Percentiles rank a stretch among this genome's conserved stretches.
Evolutionary conservation across 345 rosid species (phyloP).

Genomic region (Turritis glabra): DNA sequence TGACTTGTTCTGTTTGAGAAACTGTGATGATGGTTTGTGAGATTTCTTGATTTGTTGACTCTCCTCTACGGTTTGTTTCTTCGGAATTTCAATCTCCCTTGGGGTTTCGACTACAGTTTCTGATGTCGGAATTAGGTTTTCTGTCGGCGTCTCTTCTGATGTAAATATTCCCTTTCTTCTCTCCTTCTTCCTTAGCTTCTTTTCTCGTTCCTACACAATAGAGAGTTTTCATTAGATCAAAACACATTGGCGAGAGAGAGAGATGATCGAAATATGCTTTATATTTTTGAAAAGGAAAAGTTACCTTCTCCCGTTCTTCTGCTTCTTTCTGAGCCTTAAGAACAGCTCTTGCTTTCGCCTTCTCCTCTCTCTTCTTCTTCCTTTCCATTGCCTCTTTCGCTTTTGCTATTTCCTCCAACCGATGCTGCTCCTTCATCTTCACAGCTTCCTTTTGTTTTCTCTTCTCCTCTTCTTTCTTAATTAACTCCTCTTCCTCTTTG

Average conservation of each 20-base stretch:
- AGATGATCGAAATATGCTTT: neutral
- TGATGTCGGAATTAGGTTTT: constrained; percentile 31
- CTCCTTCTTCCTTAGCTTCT: constrained; percentile 76
- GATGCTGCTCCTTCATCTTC: constrained; percentile 58
- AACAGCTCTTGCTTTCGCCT: constrained; percentile 74
- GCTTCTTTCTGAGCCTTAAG: constrained; percentile 74
- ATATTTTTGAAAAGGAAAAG: neutral
- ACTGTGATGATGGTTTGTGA: constrained; percentile 46
- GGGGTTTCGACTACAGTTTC: constrained; percentile 47
- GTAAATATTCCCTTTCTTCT: constrained; percentile 42
- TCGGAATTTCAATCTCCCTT: constrained; percentile 30
- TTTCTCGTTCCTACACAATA: constrained; percentile 71
- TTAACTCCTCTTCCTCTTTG: constrained; percentile 78
- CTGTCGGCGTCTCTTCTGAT: constrained; percentile 25
- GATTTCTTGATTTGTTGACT: constrained; percentile 56
- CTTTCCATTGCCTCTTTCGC: constrained; percentile 83
- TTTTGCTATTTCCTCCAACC: constrained; percentile 73
- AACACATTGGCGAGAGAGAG: neutral
- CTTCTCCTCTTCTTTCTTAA: constrained; percentile 72
- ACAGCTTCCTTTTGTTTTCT: constrained; percentile 68
- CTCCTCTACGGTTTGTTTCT: constrained; percentile 34
- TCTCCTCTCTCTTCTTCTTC: constrained; percentile 67
- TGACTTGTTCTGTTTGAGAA: constrained; percentile 57
- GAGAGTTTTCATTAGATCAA: constrained; percentile 8
- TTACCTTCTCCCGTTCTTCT: constrained; percentile 76